Evolutionary conservation across 352 stramenopile genomes (phyloP).

Genomic region (Pythium chondricola): DNA sequence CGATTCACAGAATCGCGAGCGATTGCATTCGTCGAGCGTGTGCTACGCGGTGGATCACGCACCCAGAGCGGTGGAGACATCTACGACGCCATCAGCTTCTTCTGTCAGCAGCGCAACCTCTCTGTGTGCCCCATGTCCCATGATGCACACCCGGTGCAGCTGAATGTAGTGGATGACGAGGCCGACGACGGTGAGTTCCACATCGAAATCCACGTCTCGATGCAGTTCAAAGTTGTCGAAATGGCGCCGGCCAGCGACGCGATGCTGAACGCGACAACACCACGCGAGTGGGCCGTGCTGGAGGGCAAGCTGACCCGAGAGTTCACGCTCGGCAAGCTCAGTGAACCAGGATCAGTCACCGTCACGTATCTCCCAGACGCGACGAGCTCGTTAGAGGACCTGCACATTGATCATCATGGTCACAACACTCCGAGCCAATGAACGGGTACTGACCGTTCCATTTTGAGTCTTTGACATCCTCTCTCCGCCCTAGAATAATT

Average conservation of each 20-base stretch:
- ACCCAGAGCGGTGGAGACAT: constrained; percentile 78
- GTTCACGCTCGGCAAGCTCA: constrained; percentile 51
- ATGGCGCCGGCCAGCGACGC: constrained; percentile 1
- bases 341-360: constrained; percentile 40
- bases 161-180: constrained; percentile 30
- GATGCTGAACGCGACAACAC: constrained; percentile 3
- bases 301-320: constrained; percentile 47
- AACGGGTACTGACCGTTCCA: too few relatives aligned
- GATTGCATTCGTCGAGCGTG: constrained; percentile 64
- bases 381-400: too few relatives aligned
- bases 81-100: constrained; percentile 74
- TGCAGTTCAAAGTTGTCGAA: constrained; percentile 75
- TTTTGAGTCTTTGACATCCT: not conserved
- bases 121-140: constrained; percentile 67
- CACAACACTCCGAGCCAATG: too few relatives aligned
- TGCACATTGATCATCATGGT: too few relatives aligned
- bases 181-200: constrained; percentile 23
- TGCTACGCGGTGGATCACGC: constrained; percentile 55
- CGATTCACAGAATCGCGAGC: constrained; percentile 37
- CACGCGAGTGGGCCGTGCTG: constrained; percentile 43
- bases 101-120: constrained; percentile 51
- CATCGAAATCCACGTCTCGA: constrained; percentile 54
- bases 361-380: constrained; percentile 26
- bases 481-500: constrained; percentile 43
- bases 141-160: constrained; percentile 47